Percentiles rank a stretch among this genome's conserved stretches.
Evolutionary conservation across 2,329 filamentous ascomycete genomes (phyloP).

Genomic region (Esteya vermicola): DNA sequence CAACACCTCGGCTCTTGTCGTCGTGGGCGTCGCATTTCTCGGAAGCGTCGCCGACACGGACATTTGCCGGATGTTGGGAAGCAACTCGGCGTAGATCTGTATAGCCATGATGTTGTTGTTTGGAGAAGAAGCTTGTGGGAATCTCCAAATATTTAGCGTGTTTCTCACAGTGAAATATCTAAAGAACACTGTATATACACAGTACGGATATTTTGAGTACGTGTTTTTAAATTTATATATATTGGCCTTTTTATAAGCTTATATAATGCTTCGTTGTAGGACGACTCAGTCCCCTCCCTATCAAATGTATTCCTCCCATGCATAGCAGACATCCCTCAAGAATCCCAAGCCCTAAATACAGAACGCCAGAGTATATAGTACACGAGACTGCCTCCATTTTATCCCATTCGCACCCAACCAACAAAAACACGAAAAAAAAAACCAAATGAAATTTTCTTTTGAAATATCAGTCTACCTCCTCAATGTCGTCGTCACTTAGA

Average conservation of each 20-base stretch:
- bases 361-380: background rate
- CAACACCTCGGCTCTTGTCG: slow-evolving; percentile 29
- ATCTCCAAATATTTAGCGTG: background rate
- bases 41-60: slow-evolving; percentile 40
- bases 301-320: background rate
- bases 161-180: no score
- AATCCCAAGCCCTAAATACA: background rate
- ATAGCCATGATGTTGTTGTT: slow-evolving; percentile 1
- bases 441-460: no score
- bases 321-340: background rate
- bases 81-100: slow-evolving; percentile 47
- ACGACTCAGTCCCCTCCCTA: no score
- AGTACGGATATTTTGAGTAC: no score
- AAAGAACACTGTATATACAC: background rate
- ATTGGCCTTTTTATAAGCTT: no score
- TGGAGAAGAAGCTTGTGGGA: no score
- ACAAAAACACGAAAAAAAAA: no score
- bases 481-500: slow-evolving; percentile 73
- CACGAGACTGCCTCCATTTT: no score
- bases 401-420: no score
- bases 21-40: slow-evolving; percentile 23
- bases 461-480: slow-evolving; percentile 34
- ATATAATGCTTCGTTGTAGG: no score
- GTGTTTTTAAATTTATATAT: no score
- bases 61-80: slow-evolving; percentile 50